Conservation (phyloP, 371 early-diverging fungal genomes). For the Syncephalastrum racemosum region DNA sequence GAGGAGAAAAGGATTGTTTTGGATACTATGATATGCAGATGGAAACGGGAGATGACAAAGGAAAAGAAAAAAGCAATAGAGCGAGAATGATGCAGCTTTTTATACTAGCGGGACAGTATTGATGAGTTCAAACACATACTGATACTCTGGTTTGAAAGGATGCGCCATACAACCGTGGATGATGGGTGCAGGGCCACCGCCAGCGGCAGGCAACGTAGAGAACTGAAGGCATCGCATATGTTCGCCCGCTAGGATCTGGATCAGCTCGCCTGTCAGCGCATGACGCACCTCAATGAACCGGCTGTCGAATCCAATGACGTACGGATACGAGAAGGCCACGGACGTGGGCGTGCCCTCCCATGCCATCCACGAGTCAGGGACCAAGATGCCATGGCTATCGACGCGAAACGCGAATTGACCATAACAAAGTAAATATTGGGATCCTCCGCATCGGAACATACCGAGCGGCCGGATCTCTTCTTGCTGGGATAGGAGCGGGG, state of each 20-base stretch:
- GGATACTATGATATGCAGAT: too few relatives aligned
- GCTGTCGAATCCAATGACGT: slow-evolving; percentile 79
- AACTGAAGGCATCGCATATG: slow-evolving; percentile 25
- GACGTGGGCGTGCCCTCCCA: slow-evolving; percentile 57
- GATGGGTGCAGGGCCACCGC: slow-evolving; percentile 13
- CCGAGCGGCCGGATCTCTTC: slow-evolving; percentile 63
- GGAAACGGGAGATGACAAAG: too few relatives aligned
- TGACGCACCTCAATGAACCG: slow-evolving; percentile 83
- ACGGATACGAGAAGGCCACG: slow-evolving; percentile 70
- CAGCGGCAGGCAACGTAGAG: slow-evolving; percentile 15
- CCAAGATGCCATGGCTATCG: slow-evolving; percentile 53
- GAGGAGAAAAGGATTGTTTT: too few relatives aligned
- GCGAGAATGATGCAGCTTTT: too few relatives aligned
- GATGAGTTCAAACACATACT: slow-evolving; percentile 29
- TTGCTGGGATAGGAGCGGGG: slow-evolving; percentile 10
- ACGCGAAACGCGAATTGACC: slow-evolving; percentile 87
- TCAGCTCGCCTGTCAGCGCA: slow-evolving; percentile 41
- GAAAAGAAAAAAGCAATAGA: too few relatives aligned
- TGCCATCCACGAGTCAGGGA: slow-evolving; percentile 20
- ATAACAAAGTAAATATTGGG: slow-evolving; percentile 81
- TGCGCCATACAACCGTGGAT: slow-evolving; percentile 37
- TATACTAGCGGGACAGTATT: slow-evolving; percentile 1
- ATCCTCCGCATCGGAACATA: slow-evolving; percentile 71
- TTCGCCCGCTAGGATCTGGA: slow-evolving; percentile 32
- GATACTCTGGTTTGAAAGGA: slow-evolving; percentile 30